Conservation (phyloP, 1,284 basidiomycete genomes). For the Leccinum angustisporum region DNA sequence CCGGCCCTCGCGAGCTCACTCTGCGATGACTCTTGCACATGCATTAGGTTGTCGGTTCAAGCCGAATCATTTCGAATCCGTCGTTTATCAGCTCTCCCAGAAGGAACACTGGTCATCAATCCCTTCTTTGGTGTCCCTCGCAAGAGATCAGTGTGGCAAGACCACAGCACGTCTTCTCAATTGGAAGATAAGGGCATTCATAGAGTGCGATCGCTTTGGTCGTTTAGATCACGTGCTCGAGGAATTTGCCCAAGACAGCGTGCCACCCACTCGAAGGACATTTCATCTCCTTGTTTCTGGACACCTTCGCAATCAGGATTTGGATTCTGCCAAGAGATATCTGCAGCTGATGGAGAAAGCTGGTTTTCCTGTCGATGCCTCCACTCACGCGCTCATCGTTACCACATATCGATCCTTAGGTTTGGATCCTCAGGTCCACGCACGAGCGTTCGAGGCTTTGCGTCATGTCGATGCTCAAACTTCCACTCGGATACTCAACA, state of each 20-base stretch:
- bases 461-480: slow-evolving; percentile 37
- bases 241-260: slow-evolving; percentile 46
- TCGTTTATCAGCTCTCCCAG: slow-evolving; percentile 48
- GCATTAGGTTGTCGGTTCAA: slow-evolving; percentile 48
- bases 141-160: slow-evolving; percentile 45
- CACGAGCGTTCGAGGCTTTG: slow-evolving; percentile 50
- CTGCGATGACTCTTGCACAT: slow-evolving; percentile 48
- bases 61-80: slow-evolving; percentile 57
- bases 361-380: slow-evolving; percentile 51
- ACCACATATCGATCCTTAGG: slow-evolving; percentile 62
- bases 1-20: slow-evolving; percentile 41
- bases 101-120: slow-evolving; percentile 51
- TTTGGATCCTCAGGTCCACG: slow-evolving; percentile 52
- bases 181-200: slow-evolving; percentile 60
- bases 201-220: slow-evolving; percentile 52
- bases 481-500: slow-evolving; percentile 59
- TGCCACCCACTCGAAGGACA: slow-evolving; percentile 56
- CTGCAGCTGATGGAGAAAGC: slow-evolving; percentile 56
- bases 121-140: slow-evolving; percentile 45
- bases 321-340: slow-evolving; percentile 50
- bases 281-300: slow-evolving; percentile 66
- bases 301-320: slow-evolving; percentile 65
- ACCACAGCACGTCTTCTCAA: slow-evolving; percentile 60
- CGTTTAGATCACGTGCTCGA: slow-evolving; percentile 45
- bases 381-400: slow-evolving; percentile 60